phyloP scores from a whole-genome alignment of 1,139 yeast species.

The Suhomyces yuchorum region DNA sequence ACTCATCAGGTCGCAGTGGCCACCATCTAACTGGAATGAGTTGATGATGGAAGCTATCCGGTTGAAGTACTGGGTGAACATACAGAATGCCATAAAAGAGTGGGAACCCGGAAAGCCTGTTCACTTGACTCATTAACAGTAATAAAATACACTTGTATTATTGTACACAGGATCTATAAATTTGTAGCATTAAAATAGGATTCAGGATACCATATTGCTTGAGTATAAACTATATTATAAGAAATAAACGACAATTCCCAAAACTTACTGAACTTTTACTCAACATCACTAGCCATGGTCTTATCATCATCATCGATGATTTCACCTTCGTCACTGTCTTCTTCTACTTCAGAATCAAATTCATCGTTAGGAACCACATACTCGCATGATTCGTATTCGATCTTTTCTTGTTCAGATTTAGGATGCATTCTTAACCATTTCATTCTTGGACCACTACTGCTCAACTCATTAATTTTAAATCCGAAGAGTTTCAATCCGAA shows the following conservation, averaged over 20 bases:
- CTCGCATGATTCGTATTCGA: slow-evolving; percentile 65
- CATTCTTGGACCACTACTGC: slow-evolving; percentile 90
- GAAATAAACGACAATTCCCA: slow-evolving; percentile 8
- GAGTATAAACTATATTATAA: slow-evolving; percentile 8
- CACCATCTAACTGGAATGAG: slow-evolving; percentile 47
- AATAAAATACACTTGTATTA: slow-evolving; percentile 2
- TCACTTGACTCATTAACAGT: slow-evolving; percentile 55
- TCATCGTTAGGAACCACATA: slow-evolving; percentile 48
- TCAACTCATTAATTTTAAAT: slow-evolving; percentile 72
- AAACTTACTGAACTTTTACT: slow-evolving; percentile 3
- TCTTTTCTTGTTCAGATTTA: slow-evolving; percentile 54
- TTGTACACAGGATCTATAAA: slow-evolving; percentile 11
- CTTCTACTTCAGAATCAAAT: slow-evolving; percentile 22
- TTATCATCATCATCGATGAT: slow-evolving; percentile 38
- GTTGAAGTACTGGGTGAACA: slow-evolving; percentile 83
- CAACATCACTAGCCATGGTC: slow-evolving; percentile 49
- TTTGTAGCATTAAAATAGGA: slow-evolving; percentile 10
- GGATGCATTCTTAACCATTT: slow-evolving; percentile 88
- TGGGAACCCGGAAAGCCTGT: slow-evolving; percentile 77
- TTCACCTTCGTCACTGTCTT: slow-evolving; percentile 31
- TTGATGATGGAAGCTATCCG: slow-evolving; percentile 70
- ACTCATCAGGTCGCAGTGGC: slow-evolving; percentile 32
- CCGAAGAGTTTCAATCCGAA: slow-evolving; percentile 86
- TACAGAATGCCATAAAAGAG: slow-evolving; percentile 70
- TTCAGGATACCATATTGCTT: slow-evolving; percentile 1